Evolutionary conservation across 768 basidiomycete species (phyloP), one percentile per base, ranked within the genome.

Genomic region (Suillus subluteus): DNA sequence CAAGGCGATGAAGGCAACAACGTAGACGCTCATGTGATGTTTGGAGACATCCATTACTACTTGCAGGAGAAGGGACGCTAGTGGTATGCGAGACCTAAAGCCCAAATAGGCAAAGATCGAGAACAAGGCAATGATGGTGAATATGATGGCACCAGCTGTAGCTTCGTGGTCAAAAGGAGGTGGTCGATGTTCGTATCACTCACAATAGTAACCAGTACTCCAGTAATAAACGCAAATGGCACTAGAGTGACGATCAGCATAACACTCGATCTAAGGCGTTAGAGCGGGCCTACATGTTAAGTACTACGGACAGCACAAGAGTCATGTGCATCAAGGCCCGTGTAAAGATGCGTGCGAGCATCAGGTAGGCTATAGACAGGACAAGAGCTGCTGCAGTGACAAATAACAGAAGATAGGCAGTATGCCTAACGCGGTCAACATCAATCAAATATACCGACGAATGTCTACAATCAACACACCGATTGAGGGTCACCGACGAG

Each of bases 1-100:
- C n/a, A 95, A 79, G 4, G 91, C 87, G 50, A 82, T 71, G 69
- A 95, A 87, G 1, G 89, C 90, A 15, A 94, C 91, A n/a, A 86
- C 80, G 73, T 91, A 95, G 26, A 95, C 92, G 62, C 87, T 88
- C 64, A 83, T 86, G 74, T 95, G 92, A 72, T 94, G 91, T 71
- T 94, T 94, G 50, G 91, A 86, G 26, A 95, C 84, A 69, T 95
- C 93, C 83, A 95, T 92, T 8, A 91, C 90, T 32, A 92, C 88
- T 76, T 94, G 92, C 4, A 95, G 83, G 3, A 94, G 84, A 8
- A 95, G 77, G 9, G 91, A 86, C 1, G 92, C 91, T 3, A 96
- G 81, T 0, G 92, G 93, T 62, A 96, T 95, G 38, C 92, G 88
- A 35, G 83, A 84, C 64, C 83, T 82, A 73, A 86, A 89, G 23